Evolutionary conservation across 768 basidiomycete genomes (phyloP).

Genomic region (Pleurotus ostreatus): DNA sequence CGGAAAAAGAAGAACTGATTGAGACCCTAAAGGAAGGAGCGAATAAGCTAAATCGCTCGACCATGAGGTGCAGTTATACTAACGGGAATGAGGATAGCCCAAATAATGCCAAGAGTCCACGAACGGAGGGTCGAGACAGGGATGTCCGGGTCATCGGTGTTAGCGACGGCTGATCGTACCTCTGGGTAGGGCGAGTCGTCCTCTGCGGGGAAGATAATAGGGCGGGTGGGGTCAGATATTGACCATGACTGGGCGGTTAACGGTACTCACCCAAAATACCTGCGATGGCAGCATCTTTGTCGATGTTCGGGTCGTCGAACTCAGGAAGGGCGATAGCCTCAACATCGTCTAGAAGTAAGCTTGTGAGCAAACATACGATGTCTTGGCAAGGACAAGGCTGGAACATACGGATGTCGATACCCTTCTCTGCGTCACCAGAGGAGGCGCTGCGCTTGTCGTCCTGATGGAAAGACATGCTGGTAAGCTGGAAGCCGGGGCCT

Average conservation of each 20-base stretch:
- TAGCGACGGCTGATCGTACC: constrained; percentile 72
- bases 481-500: constrained; percentile 16
- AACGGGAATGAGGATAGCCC: constrained; percentile 54
- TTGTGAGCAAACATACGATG: not conserved
- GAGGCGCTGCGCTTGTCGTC: constrained; percentile 23
- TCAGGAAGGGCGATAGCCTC: constrained; percentile 17
- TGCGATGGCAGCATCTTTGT: constrained; percentile 26
- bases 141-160: constrained; percentile 66
- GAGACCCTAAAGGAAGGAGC: constrained; percentile 49
- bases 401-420: constrained; percentile 16
- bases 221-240: not conserved
- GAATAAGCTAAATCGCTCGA: not conserved
- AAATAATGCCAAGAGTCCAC: constrained; percentile 56
- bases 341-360: not conserved
- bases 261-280: constrained; percentile 9
- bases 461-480: constrained; percentile 26
- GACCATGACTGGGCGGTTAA: not conserved
- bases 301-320: constrained; percentile 43
- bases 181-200: constrained; percentile 87
- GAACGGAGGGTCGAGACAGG: constrained; percentile 56
- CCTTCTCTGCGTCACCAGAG: constrained; percentile 28
- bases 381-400: not conserved
- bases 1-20: constrained; percentile 82
- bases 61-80: constrained; percentile 2
- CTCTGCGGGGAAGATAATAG: constrained; percentile 15